Percentiles rank a stretch among this genome's conserved stretches.
Evolutionary conservation across 225 moss, liverwort and hornwort species (phyloP).

Genomic region (Thuidium tamariscinum): DNA sequence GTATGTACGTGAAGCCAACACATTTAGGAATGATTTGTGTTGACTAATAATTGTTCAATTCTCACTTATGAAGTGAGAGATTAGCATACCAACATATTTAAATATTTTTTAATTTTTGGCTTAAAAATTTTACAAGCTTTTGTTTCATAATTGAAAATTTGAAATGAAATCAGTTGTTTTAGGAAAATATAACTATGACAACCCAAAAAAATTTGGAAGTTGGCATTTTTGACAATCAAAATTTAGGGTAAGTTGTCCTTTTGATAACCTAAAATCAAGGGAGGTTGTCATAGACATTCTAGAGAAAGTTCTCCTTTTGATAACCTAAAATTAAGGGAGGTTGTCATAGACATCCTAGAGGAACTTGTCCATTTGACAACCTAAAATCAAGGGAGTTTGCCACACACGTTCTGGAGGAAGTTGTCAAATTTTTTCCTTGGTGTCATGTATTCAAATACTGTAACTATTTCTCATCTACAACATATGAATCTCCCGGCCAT

Average conservation of each 20-base stretch:
- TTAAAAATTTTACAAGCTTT: neutral
- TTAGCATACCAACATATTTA: too few species aligned
- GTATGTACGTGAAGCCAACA: too few species aligned
- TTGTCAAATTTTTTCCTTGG: neutral
- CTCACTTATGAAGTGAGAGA: neutral
- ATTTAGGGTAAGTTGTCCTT: too few species aligned
- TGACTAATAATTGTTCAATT: neutral
- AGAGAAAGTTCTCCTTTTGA: too few species aligned
- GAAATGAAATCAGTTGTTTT: neutral
- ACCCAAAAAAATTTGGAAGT: neutral
- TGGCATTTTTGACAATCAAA: neutral
- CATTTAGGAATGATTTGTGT: neutral
- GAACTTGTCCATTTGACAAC: too few species aligned
- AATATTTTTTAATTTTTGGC: rapidly evolving
- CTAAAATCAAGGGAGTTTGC: neutral
- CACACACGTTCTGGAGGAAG: neutral
- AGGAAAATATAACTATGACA: neutral
- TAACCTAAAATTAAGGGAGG: neutral
- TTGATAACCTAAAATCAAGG: neutral
- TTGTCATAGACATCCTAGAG: neutral
- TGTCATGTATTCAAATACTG: neutral
- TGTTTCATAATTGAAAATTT: neutral
- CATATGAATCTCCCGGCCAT: too few species aligned
- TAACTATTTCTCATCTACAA: neutral
- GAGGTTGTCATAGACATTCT: neutral